These are phyloP conservation scores for Cyberlindnera nakhonratchasimensis DNA, from an alignment of 805 yeast genomes.

Conservation along the genomic window DNA sequence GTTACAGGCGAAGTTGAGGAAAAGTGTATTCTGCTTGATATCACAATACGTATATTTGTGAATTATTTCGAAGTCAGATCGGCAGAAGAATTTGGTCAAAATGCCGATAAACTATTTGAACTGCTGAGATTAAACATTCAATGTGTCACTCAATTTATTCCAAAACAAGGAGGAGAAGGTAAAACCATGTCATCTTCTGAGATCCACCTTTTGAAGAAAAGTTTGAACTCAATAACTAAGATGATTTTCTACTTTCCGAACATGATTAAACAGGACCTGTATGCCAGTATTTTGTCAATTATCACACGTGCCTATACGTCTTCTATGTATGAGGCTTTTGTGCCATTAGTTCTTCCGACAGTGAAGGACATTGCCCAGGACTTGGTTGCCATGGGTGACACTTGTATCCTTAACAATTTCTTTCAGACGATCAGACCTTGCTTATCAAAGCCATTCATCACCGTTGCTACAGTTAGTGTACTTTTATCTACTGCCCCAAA, in stretches of 20 bases:
- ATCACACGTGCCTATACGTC: conserved; percentile 34
- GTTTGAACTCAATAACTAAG: conserved; percentile 50
- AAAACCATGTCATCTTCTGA: conserved; percentile 27
- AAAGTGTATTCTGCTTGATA: conserved; percentile 46
- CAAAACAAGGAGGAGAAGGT: conserved; percentile 44
- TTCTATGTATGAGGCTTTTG: conserved; percentile 35
- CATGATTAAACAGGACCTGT: conserved; percentile 65
- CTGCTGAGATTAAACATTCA: conserved; percentile 65
- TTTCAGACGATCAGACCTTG: conserved; percentile 34
- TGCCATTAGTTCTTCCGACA: conserved; percentile 51
- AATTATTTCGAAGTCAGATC: conserved; percentile 36
- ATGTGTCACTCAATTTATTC: conserved; percentile 56
- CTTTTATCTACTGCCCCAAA: conserved; percentile 40
- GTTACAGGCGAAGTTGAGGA: conserved; percentile 49
- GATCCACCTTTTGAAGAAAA: conserved; percentile 42
- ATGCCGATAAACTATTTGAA: conserved; percentile 81
- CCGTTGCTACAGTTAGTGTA: conserved; percentile 41
- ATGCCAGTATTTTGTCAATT: conserved; percentile 62
- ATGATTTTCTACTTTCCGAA: conserved; percentile 66
- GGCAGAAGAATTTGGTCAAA: conserved; percentile 44
- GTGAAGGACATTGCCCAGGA: conserved; percentile 43
- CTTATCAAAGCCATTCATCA: conserved; percentile 23
- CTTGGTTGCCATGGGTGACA: conserved; percentile 31
- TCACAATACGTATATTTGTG: conserved; percentile 53
- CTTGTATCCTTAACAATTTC: conserved; percentile 33